phyloP scores from a whole-genome alignment of 108 stramenopile genomes.

The Craspedostauros australis region DNA sequence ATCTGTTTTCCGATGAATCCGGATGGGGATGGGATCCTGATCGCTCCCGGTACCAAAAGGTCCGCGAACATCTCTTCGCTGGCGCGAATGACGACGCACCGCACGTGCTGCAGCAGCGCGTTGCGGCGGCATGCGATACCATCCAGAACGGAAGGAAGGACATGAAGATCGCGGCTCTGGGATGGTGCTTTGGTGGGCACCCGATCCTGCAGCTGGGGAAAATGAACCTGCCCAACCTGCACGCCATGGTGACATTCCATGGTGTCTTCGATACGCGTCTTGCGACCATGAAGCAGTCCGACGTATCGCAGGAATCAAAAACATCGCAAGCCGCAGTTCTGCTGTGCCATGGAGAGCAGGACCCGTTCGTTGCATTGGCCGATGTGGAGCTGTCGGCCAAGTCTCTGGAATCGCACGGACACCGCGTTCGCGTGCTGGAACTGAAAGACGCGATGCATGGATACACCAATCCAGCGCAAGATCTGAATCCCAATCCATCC shows the following conservation, averaged over 20 bases:
- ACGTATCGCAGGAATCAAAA: not conserved
- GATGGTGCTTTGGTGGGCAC: conserved; percentile 75
- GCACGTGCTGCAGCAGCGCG: conserved; percentile 21
- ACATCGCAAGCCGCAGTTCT: conserved; percentile 18
- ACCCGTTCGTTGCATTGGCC: conserved; percentile 53
- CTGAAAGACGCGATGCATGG: conserved; percentile 57
- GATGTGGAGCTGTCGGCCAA: conserved; percentile 35
- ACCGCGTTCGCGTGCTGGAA: conserved; percentile 17
- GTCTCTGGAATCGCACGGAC: conserved; percentile 17
- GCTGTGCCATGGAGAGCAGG: conserved; percentile 52
- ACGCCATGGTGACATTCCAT: conserved; percentile 55
- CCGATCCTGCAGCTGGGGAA: conserved; percentile 44
- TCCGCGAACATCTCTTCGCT: conserved; percentile 29
- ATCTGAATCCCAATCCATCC: conserved; percentile 45
- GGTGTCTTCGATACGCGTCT: conserved; percentile 47
- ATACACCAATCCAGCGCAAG: conserved; percentile 77
- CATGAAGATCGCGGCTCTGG: conserved; percentile 37
- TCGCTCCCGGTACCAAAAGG: conserved; percentile 38
- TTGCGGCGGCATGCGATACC: conserved; percentile 14
- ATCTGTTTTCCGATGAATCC: conserved; percentile 43
- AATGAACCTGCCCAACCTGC: conserved; percentile 15
- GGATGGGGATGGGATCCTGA: conserved; percentile 67
- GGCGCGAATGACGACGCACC: conserved; percentile 20
- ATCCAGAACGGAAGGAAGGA: not conserved
- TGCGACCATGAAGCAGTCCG: not conserved